Evolutionary conservation across 2,329 filamentous ascomycete species (phyloP), one percentile per base, ranked within the genome.

Genomic region (Fusarium longipes): DNA sequence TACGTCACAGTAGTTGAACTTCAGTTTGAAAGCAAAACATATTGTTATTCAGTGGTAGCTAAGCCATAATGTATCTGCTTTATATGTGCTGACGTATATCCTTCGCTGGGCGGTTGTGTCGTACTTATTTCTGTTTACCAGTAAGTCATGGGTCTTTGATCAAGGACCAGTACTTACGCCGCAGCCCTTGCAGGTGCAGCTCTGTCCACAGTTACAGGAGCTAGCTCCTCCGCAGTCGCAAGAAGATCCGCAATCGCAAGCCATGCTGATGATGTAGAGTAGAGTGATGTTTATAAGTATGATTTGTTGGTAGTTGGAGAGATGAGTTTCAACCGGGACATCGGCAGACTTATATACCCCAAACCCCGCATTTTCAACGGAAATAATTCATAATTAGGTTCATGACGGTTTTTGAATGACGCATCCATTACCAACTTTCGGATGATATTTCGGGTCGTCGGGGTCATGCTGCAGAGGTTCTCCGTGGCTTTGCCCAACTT

Each of bases 111-210:
- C 2, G 8, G 6, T 27, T 11, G 24, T 3, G 14, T 3, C 20
- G 24, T 18, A n/a, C 6, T 53, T 40, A 61, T 12, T 61, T 61
- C 57, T 61, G 6, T 14, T 25, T 1, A 3, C 1, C 2, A 1
- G 5, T 61, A 2, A 61, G 44, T 14, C 1, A 6, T 20, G 1
- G 0, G 11, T 4, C 3, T 15, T 3, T 1, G 4, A 0, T 1
- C 5, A 3, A 7, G 0, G 7, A 2, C 1, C 10, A 9, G 2
- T 14, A 14, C 60, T 58, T 38, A 63, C 60, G 12, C 60, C 60
- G n/a, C 60, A 63, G 20, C 40, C 24, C 51, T 63, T 63, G 51
- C 60, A 63, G 10, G 60, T 29, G 1, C 60, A 63, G 44, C 20
- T 51, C 24, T 63, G 29, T 11, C 51, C 58, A 22, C 60, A 63